Conservation (phyloP, 2,329 filamentous ascomycete species). For the Pseudodiploospora longispora region DNA sequence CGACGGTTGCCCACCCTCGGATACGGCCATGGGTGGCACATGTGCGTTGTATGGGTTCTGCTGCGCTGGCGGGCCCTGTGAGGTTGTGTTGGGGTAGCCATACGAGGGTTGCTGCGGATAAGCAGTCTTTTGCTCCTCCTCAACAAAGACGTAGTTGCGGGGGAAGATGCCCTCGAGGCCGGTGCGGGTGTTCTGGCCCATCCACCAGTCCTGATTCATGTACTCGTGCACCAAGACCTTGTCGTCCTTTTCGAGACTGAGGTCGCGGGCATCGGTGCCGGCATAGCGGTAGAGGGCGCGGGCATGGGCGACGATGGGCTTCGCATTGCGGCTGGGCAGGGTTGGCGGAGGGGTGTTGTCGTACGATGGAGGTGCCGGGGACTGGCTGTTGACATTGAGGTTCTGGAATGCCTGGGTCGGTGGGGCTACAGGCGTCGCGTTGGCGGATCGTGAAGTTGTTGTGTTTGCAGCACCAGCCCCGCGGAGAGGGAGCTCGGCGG, state of each 20-base stretch:
- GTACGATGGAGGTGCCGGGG: constrained; percentile 44
- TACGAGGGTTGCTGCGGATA: constrained; percentile 29
- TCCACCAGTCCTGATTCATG: constrained; percentile 98
- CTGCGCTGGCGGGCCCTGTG: constrained; percentile 34
- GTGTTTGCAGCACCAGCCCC: constrained; percentile 28
- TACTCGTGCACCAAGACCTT: constrained; percentile 74
- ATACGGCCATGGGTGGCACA: constrained; percentile 68
- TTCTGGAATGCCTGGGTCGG: constrained; percentile 34
- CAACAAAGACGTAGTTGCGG: constrained; percentile 74
- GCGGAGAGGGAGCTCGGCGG: constrained; percentile 52
- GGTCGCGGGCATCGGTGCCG: constrained; percentile 70
- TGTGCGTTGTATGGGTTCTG: constrained; percentile 59
- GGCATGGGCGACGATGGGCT: constrained; percentile 61
- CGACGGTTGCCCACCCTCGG: constrained; percentile 40
- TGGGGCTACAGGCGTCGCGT: constrained; percentile 24
- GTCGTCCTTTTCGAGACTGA: constrained; percentile 75
- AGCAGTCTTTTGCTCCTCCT: constrained; percentile 46
- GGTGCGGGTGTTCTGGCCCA: constrained; percentile 77
- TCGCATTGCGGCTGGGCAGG: constrained; percentile 34
- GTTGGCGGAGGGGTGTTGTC: constrained; percentile 36
- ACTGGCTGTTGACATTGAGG: constrained; percentile 26
- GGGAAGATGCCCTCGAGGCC: constrained; percentile 89
- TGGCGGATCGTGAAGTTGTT: constrained; percentile 19
- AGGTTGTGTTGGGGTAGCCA: constrained; percentile 15
- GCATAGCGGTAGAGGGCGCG: constrained; percentile 78